A percentile compares a stretch with the other conserved stretches of the same genome.
phyloP scores from a whole-genome alignment of 331 rosid species.

The Quercus phellos region DNA sequence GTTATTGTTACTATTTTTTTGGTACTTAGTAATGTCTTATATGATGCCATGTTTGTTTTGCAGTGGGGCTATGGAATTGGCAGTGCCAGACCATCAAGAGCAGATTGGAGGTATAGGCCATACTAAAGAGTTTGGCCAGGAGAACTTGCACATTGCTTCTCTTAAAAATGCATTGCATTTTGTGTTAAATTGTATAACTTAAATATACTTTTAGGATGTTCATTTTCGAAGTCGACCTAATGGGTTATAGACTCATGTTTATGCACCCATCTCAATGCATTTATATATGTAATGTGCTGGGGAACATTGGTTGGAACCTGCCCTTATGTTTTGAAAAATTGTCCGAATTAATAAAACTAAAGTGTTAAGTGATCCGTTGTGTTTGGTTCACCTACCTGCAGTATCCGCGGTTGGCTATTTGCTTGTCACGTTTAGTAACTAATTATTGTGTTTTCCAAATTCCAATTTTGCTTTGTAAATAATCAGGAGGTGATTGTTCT shows the following conservation, averaged over 20 bases:
- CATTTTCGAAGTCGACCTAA: not conserved
- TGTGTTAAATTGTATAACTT: not conserved
- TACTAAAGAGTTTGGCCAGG: constrained; percentile 36
- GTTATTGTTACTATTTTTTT: not conserved
- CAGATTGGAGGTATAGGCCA: constrained; percentile 88
- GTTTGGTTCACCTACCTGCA: no score
- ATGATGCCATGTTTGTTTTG: constrained; percentile 23
- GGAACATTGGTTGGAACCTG: not conserved
- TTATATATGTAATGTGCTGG: not conserved
- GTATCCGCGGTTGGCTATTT: no score
- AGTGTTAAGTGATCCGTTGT: no score
- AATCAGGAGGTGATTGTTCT: no score
- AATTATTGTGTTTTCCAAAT: no score
- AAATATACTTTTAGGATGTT: not conserved
- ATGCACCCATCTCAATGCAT: not conserved
- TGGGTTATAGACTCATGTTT: not conserved
- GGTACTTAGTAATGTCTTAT: not conserved
- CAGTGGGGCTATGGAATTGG: constrained; percentile 91
- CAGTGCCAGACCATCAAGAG: constrained; percentile 68
- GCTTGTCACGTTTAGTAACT: no score
- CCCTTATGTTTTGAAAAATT: no score
- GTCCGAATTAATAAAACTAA: no score
- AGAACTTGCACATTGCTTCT: constrained; percentile 1
- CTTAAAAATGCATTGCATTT: constrained; percentile 5
- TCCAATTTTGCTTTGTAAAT: no score